A percentile compares a stretch with the other conserved stretches of the same genome.
phyloP scores from a whole-genome alignment of 2,329 filamentous ascomycete genomes.

The Epichloe brachyelytri region DNA sequence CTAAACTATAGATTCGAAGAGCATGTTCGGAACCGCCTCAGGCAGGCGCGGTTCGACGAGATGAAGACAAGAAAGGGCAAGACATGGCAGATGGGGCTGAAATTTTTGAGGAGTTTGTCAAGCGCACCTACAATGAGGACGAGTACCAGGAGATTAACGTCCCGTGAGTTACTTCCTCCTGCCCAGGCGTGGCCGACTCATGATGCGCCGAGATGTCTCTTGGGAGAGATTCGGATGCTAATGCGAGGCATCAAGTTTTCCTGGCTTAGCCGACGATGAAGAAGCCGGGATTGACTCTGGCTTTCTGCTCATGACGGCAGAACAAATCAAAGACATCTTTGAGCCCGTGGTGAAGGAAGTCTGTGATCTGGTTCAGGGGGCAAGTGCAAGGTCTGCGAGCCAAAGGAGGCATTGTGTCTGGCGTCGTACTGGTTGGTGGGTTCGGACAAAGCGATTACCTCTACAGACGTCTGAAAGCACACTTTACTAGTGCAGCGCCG shows the following conservation, averaged over 20 bases:
- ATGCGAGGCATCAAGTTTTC: conserved; percentile 38
- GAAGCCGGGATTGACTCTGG: conserved; percentile 62
- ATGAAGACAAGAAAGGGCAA: conserved; percentile 69
- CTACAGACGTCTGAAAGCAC: conserved; percentile 55
- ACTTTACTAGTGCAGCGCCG: conserved; percentile 48
- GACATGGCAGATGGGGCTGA: conserved; percentile 67
- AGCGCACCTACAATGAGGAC: conserved; percentile 70
- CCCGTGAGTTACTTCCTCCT: conserved; percentile 34
- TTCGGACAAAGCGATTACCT: conserved; percentile 72
- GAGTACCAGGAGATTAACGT: conserved; percentile 67
- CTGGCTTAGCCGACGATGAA: conserved; percentile 63
- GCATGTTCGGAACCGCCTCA: conserved; percentile 55
- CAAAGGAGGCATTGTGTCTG: conserved; percentile 50
- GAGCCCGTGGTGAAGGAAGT: conserved; percentile 62
- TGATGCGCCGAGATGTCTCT: not conserved
- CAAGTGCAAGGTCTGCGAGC: conserved; percentile 51
- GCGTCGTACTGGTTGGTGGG: conserved; percentile 71
- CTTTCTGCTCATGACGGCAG: conserved; percentile 59
- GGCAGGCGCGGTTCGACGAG: conserved; percentile 52
- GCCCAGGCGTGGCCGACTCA: not conserved
- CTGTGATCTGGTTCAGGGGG: conserved; percentile 53
- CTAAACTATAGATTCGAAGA: conserved; percentile 74
- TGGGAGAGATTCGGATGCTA: not conserved
- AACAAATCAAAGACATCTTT: conserved; percentile 60
- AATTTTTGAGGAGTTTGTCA: conserved; percentile 80